phyloP scores from a whole-genome alignment of 192 early-diverging fungal genomes.

The Obelidium mucronatum region DNA sequence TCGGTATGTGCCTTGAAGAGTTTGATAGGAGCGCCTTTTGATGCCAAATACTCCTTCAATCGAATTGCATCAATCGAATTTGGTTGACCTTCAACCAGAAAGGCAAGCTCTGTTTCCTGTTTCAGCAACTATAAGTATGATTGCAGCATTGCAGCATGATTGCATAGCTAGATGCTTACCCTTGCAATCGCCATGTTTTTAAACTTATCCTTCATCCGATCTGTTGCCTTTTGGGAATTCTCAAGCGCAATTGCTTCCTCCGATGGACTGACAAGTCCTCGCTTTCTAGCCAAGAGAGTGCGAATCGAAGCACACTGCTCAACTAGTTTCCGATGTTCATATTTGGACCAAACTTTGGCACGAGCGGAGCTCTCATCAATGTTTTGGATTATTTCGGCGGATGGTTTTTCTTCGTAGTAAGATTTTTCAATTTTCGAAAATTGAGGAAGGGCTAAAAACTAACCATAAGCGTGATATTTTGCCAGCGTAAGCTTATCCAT shows the following conservation, averaged over 20 bases:
- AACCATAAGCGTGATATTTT: slow-evolving; percentile 52
- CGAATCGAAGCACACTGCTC: slow-evolving; percentile 36
- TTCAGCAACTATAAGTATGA: not conserved
- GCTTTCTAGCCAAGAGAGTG: slow-evolving; percentile 42
- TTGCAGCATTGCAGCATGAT: not conserved
- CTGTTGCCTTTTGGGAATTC: slow-evolving; percentile 39
- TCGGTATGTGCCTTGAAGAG: slow-evolving; percentile 41
- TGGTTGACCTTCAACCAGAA: slow-evolving; percentile 60
- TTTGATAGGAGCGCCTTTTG: slow-evolving; percentile 27
- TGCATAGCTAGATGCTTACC: slow-evolving; percentile 24
- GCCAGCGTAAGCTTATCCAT: slow-evolving; percentile 43
- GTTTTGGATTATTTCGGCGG: slow-evolving; percentile 34
- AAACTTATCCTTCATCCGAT: slow-evolving; percentile 50
- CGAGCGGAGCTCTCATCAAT: slow-evolving; percentile 50
- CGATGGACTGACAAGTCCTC: slow-evolving; percentile 25
- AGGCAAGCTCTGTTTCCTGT: slow-evolving; percentile 57
- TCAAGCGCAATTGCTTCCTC: slow-evolving; percentile 34
- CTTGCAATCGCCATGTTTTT: slow-evolving; percentile 36
- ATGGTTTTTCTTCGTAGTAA: slow-evolving; percentile 36
- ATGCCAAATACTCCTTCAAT: slow-evolving; percentile 57
- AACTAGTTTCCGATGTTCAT: slow-evolving; percentile 25
- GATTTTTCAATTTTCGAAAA: not conserved
- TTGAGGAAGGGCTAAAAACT: not conserved
- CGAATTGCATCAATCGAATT: slow-evolving; percentile 63
- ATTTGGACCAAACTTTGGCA: slow-evolving; percentile 31